These are phyloP conservation scores for Solanum pinnatisectum DNA, from an alignment of 257 asterid species.

Conservation along the genomic window DNA sequence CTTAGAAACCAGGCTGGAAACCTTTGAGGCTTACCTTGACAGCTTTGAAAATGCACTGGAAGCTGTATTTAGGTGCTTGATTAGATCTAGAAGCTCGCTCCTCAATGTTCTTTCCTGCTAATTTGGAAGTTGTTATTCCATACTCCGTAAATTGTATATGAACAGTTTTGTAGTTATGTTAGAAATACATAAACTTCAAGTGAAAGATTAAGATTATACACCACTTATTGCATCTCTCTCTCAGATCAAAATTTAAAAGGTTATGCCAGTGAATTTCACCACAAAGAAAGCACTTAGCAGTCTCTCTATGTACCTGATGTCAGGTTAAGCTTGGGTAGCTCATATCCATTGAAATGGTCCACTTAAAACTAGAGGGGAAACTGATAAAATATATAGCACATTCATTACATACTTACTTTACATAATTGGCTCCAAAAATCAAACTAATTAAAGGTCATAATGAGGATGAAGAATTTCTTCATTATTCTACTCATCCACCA, in stretches of 20 bases:
- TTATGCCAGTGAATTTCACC: background rate
- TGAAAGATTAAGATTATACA: background rate
- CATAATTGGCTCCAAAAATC: background rate
- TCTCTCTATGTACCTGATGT: background rate
- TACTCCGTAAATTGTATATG: background rate
- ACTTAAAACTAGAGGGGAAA: background rate
- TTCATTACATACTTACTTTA: background rate
- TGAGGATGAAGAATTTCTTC: background rate
- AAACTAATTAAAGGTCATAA: background rate
- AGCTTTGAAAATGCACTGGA: background rate
- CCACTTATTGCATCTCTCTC: background rate
- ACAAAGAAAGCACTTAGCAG: background rate
- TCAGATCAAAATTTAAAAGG: background rate
- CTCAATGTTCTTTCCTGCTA: slow-evolving; percentile 1
- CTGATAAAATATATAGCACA: background rate
- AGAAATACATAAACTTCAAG: background rate
- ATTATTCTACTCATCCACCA: background rate
- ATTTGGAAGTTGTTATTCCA: background rate
- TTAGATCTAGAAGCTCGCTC: background rate
- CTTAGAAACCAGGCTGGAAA: slow-evolving; percentile 4
- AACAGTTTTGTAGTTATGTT: background rate
- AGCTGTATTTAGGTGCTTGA: slow-evolving; percentile 2
- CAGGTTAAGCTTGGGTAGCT: background rate
- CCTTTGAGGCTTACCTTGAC: background rate
- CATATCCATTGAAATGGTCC: background rate